Conservation (phyloP, 768 basidiomycete species). For the Mycena maculata region DNA sequence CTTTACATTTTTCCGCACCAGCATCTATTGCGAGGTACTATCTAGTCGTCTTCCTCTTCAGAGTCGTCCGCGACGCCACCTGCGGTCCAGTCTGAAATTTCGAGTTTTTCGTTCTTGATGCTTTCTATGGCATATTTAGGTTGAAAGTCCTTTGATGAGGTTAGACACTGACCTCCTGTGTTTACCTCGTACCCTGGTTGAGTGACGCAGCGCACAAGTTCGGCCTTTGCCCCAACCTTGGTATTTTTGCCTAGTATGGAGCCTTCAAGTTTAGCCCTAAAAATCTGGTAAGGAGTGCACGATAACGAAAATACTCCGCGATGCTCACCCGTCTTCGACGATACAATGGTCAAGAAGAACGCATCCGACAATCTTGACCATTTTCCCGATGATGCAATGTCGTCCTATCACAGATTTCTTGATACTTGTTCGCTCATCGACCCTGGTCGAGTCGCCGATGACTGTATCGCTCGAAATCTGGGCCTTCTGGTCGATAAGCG, state of each 20-base stretch:
- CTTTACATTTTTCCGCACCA: conserved; percentile 23
- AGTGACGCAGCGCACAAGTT: conserved; percentile 74
- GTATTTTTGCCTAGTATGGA: conserved; percentile 83
- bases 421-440: conserved; percentile 83
- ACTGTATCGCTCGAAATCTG: conserved; percentile 87
- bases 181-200: conserved; percentile 83
- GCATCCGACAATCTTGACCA: conserved; percentile 85
- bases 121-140: conserved; percentile 52
- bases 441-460: conserved; percentile 83
- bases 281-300: no score
- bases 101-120: conserved; percentile 66
- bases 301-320: no score
- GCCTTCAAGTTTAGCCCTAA: conserved; percentile 80
- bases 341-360: conserved; percentile 91
- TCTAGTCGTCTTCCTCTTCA: conserved; percentile 37
- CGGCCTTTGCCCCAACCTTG: conserved; percentile 76
- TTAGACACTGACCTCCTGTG: conserved; percentile 62
- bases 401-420: conserved; percentile 84
- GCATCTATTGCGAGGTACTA: conserved; percentile 28
- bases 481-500: conserved; percentile 81
- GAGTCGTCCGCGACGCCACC: conserved; percentile 40
- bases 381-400: conserved; percentile 87
- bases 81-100: conserved; percentile 65
- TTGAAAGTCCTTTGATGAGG: background rate
- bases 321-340: conserved; percentile 83